Conservation (phyloP, 768 basidiomycete species). For the Chlorophyllum brunneum region DNA sequence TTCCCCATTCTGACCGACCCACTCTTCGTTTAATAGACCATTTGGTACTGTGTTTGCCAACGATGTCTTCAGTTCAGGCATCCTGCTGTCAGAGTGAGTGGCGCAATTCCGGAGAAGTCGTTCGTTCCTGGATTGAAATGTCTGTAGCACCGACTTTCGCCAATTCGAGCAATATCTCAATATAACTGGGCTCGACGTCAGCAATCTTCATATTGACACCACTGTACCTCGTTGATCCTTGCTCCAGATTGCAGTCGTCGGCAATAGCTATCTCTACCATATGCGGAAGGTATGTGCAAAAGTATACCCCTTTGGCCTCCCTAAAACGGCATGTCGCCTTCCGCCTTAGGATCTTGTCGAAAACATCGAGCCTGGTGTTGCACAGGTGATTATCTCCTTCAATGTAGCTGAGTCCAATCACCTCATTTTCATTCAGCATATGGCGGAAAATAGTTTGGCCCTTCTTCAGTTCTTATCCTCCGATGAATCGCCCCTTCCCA, state of each 20-base stretch:
- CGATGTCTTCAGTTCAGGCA: constrained; percentile 89
- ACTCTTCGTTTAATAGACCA: constrained; percentile 44
- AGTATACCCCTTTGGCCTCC: background rate
- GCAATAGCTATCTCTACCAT: constrained; percentile 92
- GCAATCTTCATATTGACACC: constrained; percentile 19
- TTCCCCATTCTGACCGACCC: background rate
- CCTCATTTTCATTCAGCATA: constrained; percentile 48
- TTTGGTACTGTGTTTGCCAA: constrained; percentile 88
- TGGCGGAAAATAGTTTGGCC: constrained; percentile 84
- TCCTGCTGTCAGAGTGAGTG: constrained; percentile 83
- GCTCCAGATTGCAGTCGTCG: constrained; percentile 82
- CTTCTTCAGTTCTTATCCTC: constrained; percentile 74
- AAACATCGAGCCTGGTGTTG: constrained; percentile 81
- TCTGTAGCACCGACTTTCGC: constrained; percentile 83
- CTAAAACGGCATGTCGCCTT: background rate
- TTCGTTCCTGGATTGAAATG: background rate
- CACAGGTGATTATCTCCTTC: constrained; percentile 37
- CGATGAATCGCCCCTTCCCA: constrained; percentile 62
- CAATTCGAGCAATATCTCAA: constrained; percentile 90
- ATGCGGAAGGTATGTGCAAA: constrained; percentile 67
- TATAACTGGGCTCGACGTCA: constrained; percentile 86
- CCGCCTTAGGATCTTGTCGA: constrained; percentile 67
- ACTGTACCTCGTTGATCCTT: constrained; percentile 3
- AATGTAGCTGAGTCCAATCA: background rate
- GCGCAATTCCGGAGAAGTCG: background rate